Conservation (phyloP, 2,329 filamentous ascomycete genomes). For the Aspergillus quadricinctus region DNA sequence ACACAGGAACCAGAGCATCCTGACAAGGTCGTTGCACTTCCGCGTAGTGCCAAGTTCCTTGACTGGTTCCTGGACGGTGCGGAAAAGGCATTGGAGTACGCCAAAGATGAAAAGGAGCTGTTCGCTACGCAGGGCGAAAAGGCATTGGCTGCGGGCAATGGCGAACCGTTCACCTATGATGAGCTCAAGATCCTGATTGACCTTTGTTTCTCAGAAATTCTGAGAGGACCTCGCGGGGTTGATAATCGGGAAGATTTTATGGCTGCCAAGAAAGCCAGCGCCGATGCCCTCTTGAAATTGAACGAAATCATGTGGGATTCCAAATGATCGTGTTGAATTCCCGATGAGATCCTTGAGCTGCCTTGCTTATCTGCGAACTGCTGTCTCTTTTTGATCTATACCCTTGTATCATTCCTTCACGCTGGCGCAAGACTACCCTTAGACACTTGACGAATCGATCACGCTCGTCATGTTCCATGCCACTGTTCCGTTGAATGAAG, state of each 20-base stretch:
- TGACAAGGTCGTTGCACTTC: constrained; percentile 38
- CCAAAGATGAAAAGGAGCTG: constrained; percentile 41
- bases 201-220: constrained; percentile 42
- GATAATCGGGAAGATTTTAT: constrained; percentile 45
- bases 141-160: constrained; percentile 34
- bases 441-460: no score
- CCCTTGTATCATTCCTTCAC: background rate
- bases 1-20: constrained; percentile 8
- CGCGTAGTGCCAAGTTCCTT: constrained; percentile 43
- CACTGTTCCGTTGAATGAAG: no score
- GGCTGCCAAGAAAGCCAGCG: constrained; percentile 43
- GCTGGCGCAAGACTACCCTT: no score
- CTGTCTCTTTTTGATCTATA: background rate
- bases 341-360: background rate
- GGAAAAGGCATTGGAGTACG: constrained; percentile 41
- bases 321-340: constrained; percentile 15
- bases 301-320: constrained; percentile 49
- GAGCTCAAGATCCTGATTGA: constrained; percentile 44
- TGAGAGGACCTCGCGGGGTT: constrained; percentile 37
- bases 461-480: no score
- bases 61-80: constrained; percentile 47
- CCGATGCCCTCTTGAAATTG: constrained; percentile 41
- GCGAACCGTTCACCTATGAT: constrained; percentile 43
- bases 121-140: constrained; percentile 33
- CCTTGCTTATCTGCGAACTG: background rate